Percentiles rank a stretch among this genome's conserved stretches.
These are phyloP conservation scores for Helicostylum pulchrum DNA, from an alignment of 192 early-diverging fungal species.

Conservation along the genomic window DNA sequence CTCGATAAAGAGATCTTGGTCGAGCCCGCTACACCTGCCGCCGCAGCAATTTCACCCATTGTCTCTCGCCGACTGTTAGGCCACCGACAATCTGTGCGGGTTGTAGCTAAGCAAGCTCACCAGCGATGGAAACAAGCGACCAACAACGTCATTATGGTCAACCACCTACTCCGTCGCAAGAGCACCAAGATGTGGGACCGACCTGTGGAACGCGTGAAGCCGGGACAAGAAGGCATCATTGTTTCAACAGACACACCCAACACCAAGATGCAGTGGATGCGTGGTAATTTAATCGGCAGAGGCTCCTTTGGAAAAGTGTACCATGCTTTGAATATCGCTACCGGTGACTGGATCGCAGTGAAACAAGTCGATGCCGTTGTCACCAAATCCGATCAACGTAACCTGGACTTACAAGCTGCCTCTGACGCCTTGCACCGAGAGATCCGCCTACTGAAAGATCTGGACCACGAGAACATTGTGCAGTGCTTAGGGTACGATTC, in stretches of 20 bases:
- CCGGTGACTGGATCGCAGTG: conserved; percentile 76
- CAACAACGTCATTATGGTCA: conserved; percentile 21
- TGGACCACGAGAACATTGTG: conserved; percentile 91
- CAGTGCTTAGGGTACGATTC: conserved; percentile 74
- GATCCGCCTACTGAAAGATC: conserved; percentile 61
- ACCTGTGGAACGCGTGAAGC: conserved; percentile 40
- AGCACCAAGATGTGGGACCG: conserved; percentile 49
- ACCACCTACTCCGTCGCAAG: conserved; percentile 31
- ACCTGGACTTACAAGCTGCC: conserved; percentile 36
- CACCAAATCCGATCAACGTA: conserved; percentile 40
- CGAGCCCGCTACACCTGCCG: too few relatives aligned
- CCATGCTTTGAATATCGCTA: conserved; percentile 67
- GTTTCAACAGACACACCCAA: conserved; percentile 6
- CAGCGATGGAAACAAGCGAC: conserved; percentile 13
- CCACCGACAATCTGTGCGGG: conserved; percentile 44
- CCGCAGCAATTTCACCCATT: conserved; percentile 8
- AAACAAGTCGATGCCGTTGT: conserved; percentile 71
- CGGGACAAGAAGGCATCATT: conserved; percentile 20
- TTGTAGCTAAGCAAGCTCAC: conserved; percentile 42
- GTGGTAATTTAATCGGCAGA: conserved; percentile 76
- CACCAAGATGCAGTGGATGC: conserved; percentile 60
- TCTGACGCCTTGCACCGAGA: conserved; percentile 67
- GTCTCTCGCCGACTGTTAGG: conserved; percentile 16
- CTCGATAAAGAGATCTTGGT: conserved; percentile 57
- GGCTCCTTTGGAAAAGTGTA: conserved; percentile 80